These are phyloP conservation scores for Quercus lobata DNA, from an alignment of 331 rosid genomes.

Conservation along the genomic window DNA sequence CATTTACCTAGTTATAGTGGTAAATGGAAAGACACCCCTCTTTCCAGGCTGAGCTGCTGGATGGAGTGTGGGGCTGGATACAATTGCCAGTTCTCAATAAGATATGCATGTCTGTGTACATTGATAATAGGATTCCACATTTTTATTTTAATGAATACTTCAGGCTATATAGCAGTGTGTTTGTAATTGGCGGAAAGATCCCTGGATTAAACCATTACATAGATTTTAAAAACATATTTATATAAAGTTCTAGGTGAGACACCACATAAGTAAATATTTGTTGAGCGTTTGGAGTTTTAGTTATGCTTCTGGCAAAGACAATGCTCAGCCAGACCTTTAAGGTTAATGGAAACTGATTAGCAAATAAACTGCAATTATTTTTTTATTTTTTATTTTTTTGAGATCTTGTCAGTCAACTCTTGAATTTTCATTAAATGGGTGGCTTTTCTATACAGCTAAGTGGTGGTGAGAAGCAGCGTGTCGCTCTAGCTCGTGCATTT, in stretches of 20 bases:
- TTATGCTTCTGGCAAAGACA: constrained; percentile 5
- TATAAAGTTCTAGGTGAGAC: background rate
- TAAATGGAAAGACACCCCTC: background rate
- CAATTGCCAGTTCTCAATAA: background rate
- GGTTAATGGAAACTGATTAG: background rate
- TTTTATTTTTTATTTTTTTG: background rate
- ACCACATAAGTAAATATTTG: background rate
- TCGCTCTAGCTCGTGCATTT: constrained; percentile 96
- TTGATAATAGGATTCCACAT: background rate
- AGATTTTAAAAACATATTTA: background rate
- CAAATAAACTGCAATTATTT: background rate
- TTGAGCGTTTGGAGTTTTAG: background rate
- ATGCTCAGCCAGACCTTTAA: background rate
- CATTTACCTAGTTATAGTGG: background rate
- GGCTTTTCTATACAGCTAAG: constrained; percentile 61
- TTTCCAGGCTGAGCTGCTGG: background rate
- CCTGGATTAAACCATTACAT: background rate
- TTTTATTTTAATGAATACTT: background rate
- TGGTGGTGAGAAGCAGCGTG: constrained; percentile 99
- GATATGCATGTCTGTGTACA: background rate
- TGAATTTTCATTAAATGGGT: constrained; percentile 13
- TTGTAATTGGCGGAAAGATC: background rate
- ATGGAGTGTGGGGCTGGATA: background rate
- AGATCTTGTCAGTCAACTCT: background rate
- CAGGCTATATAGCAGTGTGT: background rate